Evolutionary conservation across 306 rosid genomes (phyloP).

Genomic region (Arachis stenosperma): DNA sequence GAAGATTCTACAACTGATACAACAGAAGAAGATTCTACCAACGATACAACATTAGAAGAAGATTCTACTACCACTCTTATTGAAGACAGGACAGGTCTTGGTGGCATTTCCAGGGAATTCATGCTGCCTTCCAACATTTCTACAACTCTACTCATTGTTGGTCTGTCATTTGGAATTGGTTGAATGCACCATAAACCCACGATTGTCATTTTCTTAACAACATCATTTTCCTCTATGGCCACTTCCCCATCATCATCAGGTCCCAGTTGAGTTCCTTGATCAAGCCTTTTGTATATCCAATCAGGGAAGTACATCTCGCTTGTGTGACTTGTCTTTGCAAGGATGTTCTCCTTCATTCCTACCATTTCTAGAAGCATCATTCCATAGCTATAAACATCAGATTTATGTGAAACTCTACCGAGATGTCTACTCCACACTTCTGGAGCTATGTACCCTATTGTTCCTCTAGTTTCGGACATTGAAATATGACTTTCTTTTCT

Average conservation of each 20-base stretch:
- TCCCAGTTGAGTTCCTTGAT: conserved; percentile 1
- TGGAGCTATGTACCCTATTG: background rate
- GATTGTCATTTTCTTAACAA: conserved; percentile 39
- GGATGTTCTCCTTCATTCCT: too few species aligned
- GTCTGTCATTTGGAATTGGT: conserved; percentile 27
- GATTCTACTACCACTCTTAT: background rate
- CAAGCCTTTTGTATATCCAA: too few species aligned
- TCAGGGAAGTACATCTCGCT: too few species aligned
- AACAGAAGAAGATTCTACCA: too few species aligned
- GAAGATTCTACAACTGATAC: background rate
- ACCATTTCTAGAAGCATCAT: conserved; percentile 17
- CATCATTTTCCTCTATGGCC: conserved; percentile 27
- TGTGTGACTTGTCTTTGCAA: too few species aligned
- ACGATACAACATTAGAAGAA: too few species aligned
- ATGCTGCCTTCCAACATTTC: background rate
- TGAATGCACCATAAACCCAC: conserved; percentile 60
- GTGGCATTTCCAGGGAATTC: conserved; percentile 44
- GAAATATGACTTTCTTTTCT: conserved; percentile 31
- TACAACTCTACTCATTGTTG: too few species aligned
- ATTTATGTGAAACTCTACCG: background rate
- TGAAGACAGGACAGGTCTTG: conserved; percentile 42
- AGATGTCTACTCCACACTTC: background rate
- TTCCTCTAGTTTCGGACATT: background rate
- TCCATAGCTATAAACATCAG: background rate
- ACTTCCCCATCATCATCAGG: background rate